These are phyloP conservation scores for Calendula officinalis DNA, from an alignment of 129 eudicot genomes.

Conservation along the genomic window DNA sequence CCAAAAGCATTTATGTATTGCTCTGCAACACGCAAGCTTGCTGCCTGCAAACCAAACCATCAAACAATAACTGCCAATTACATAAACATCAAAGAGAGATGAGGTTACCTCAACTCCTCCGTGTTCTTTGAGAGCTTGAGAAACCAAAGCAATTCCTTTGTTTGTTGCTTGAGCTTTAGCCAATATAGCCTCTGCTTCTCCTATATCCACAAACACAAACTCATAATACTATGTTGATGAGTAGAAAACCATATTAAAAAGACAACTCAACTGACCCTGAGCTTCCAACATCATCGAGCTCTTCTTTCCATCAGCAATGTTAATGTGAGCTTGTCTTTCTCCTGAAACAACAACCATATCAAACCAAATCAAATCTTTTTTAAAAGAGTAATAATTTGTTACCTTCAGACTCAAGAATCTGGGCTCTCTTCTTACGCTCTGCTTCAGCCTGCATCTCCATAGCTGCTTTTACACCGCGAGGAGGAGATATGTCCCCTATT, in stretches of 20 bases:
- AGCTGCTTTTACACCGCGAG: conserved; percentile 79
- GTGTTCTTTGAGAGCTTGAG: conserved; percentile 56
- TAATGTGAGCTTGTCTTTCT: conserved; percentile 78
- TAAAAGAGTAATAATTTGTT: not conserved
- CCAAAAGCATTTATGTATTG: conserved; percentile 84
- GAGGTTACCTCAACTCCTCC: conserved; percentile 76
- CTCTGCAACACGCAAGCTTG: conserved; percentile 85
- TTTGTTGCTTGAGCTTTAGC: conserved; percentile 77
- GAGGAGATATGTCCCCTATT: conserved; percentile 97
- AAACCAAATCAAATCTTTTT: not conserved
- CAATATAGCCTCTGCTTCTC: conserved; percentile 93
- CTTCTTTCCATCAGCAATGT: conserved; percentile 80
- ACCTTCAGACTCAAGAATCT: conserved; percentile 94
- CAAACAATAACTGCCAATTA: not conserved
- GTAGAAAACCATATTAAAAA: not conserved
- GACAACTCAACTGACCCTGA: conserved; percentile 46
- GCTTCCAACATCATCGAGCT: conserved; percentile 79
- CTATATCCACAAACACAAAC: conserved; percentile 37
- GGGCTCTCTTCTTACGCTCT: conserved; percentile 95
- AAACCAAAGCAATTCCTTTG: conserved; percentile 69
- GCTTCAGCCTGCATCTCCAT: conserved; percentile 99
- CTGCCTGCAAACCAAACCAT: conserved; percentile 63
- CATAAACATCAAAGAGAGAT: not conserved
- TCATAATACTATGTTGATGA: not conserved
- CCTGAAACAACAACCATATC: conserved; percentile 39